Base-by-base conservation (phyloP, 257 asterid species). In the Lavandula angustifolia region DNA sequence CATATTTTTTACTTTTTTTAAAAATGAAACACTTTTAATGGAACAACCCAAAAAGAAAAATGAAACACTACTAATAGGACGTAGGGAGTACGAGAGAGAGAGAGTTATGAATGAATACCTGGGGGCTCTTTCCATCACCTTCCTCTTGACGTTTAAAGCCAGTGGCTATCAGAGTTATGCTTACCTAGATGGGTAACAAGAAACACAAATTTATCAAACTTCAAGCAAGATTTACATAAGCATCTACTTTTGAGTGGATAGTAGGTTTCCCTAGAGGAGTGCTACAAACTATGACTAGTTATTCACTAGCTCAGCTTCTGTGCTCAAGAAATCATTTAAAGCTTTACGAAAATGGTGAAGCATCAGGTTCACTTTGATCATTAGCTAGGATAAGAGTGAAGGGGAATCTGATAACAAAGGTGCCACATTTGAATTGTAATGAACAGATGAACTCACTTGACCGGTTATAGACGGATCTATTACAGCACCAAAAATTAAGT, bases 131-230 rank as follows among this genome's bases (percentile, higher is more conserved):
- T 38, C 86, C 82, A n/a, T 90, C 97, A 35, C 84, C 82, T 85
- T 89, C 99, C 58, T 87, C 95, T 83, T 87, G 97, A 44, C 99
- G 87, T 80, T 94, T 94, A 63, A 94, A 94, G 47, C 99, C 99
- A 54, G 99, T 94, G 74, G 99, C 97, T n/a, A 94, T 94, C 75
- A 94, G 66, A 46, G 99, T 94, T 69, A 94, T 94, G 77, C 99
- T 90, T 33, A 92, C 89, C 97, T 92, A 86, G 57, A 74, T 42
- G 31, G 55, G 54, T 22, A 75, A 52, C 54, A n/a, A n/a, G n/a
- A n/a, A 74, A 58, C 61, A 35, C 22, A 32, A 52, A 31, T 54
- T 32, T 34, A 53, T 48, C 70, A 69, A 33, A 53, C 46, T 55
- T 52, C 47, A 43, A 69, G 37, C 60, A 50, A 41, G 37, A 18